Percentiles rank a stretch among this genome's conserved stretches.
Evolutionary conservation across 768 basidiomycete genomes (phyloP).

Genomic region (Sporobolomyces pararoseus): DNA sequence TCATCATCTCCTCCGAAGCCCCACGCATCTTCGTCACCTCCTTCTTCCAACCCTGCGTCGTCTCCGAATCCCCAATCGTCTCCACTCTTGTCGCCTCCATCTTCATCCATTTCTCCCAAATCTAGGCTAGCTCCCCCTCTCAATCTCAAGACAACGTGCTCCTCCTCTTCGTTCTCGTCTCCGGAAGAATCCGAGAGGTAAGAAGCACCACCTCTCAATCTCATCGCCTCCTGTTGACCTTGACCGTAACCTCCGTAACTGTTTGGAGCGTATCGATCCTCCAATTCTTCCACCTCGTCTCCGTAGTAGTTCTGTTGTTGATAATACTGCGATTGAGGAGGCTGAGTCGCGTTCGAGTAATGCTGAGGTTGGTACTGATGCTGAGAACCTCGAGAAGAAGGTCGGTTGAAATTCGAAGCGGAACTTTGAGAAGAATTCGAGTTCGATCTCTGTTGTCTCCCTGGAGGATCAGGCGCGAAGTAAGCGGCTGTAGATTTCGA

Average conservation of each 20-base stretch:
- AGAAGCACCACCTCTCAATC: conserved; percentile 20
- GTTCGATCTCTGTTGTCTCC: conserved; percentile 16
- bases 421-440: conserved; percentile 4
- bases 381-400: conserved; percentile 11
- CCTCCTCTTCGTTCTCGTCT: not conserved
- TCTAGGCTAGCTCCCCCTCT: conserved; percentile 28
- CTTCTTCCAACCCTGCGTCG: conserved; percentile 6
- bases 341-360: not conserved
- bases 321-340: not conserved
- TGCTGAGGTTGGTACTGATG: not conserved
- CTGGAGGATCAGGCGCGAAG: conserved; percentile 28
- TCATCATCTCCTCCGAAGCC: conserved; percentile 37
- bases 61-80: conserved; percentile 38
- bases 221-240: conserved; percentile 21
- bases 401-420: not conserved
- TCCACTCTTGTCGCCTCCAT: conserved; percentile 25
- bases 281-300: conserved; percentile 20
- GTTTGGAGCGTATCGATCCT: not conserved
- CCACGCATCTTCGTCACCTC: conserved; percentile 38
- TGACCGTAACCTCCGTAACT: conserved; percentile 10
- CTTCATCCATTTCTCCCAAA: conserved; percentile 37
- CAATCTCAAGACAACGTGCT: conserved; percentile 7
- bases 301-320: not conserved
- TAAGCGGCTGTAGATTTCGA: not conserved
- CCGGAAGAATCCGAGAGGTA: not conserved